Evolutionary conservation across 805 yeast species (phyloP), one percentile per base, ranked within the genome.

Genomic region (Yarrowia sp.): DNA sequence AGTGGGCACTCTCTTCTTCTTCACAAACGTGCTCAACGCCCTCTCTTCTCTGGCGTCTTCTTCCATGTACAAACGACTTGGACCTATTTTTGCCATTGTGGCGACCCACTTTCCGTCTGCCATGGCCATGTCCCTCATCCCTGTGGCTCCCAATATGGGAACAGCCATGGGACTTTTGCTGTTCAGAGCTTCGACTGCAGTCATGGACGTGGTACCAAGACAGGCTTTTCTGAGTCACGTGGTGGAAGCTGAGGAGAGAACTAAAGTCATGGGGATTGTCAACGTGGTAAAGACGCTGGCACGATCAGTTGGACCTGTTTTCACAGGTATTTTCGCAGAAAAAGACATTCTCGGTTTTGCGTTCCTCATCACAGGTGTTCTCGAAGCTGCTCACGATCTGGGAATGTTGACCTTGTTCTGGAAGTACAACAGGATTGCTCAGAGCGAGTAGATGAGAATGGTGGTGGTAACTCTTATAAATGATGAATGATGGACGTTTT

Each of bases 151-250:
- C 17, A 69, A 70, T 24, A 73, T 73, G 44, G 70, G 79, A n/a
- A 69, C 74, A 0, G 89, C 94, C 0, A 81, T 89, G 34, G 67
- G 78, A 0, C 76, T 86, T 6, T 79, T 89, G 40, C 71, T 87
- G 20, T 74, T 84, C 33, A 86, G 90, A 70, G 87, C 86, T 69
- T 78, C 87, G 2, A 85, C 91, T 0, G 81, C 87, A 1, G 86
- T 93, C 1, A 91, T 92, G 93, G 98, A 92, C 75, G 97, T 91
- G 34, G 95, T 92, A 2, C 97, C 97, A 8, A 84, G 98, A 64
- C 97, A 92, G 77, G 85, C 92, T 9, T 80, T 92, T 47, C 77
- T 92, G 63, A 87, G 96, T 0, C 82, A 90, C 2, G 79, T 91
- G 24, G 86, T 92, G 46, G 81, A 82, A 15, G 82, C 84, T 13